Conservation (phyloP, 192 early-diverging fungal genomes). For the Coemansia erecta region DNA sequence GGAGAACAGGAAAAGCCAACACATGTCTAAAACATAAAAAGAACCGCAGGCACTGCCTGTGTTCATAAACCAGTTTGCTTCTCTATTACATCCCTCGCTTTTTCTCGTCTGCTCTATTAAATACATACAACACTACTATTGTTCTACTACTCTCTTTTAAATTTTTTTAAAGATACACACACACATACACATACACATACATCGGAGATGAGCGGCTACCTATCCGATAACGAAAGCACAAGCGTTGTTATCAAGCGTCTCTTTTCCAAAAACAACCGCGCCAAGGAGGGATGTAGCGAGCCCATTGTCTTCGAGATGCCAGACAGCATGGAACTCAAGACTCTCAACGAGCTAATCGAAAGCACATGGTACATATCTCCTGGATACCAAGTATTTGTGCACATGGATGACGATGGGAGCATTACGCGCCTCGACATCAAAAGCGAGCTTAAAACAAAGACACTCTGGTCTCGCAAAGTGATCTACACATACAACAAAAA, state of each 20-base stretch:
- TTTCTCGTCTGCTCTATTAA: not conserved
- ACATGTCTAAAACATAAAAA: too few species aligned
- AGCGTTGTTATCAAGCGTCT: conserved; percentile 5
- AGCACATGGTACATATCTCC: conserved; percentile 9
- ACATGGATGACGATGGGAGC: not conserved
- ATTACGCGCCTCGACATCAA: conserved; percentile 1
- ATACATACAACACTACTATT: too few species aligned
- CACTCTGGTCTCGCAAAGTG: conserved; percentile 1
- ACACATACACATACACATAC: too few species aligned
- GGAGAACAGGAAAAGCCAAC: too few species aligned
- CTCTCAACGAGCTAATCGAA: conserved; percentile 1
- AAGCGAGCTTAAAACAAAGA: conserved; percentile 2
- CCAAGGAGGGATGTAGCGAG: conserved; percentile 3
- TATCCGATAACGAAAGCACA: not conserved
- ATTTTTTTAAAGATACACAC: not conserved
- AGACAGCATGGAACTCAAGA: conserved; percentile 1
- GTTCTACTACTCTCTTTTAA: too few species aligned
- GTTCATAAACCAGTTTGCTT: not conserved
- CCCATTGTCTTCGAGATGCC: conserved; percentile 4
- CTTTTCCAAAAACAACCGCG: not conserved
- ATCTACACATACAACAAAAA: conserved; percentile 10
- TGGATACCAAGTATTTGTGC: conserved; percentile 9
- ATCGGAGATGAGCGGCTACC: not conserved
- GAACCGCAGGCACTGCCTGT: too few species aligned
- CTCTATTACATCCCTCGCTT: not conserved